Evolutionary conservation across 805 yeast species (phyloP).

Genomic region (Torulaspora delbrueckii): DNA sequence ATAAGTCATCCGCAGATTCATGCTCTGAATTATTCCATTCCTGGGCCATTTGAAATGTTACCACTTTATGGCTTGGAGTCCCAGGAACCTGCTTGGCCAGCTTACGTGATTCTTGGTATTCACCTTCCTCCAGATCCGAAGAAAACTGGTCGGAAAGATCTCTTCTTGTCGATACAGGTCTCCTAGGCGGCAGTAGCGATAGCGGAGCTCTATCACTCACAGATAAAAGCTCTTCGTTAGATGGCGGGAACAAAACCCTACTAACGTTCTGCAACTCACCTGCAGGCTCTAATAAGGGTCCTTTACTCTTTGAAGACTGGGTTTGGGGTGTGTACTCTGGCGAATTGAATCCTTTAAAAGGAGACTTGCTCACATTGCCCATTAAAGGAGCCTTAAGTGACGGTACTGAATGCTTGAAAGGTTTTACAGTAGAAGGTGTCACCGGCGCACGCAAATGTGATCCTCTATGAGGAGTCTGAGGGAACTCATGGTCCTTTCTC

Average conservation of each 20-base stretch:
- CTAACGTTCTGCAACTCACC: conserved; percentile 18
- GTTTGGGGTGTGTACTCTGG: conserved; percentile 33
- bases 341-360: conserved; percentile 28
- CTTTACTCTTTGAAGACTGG: conserved; percentile 14
- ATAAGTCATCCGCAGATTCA: conserved; percentile 13
- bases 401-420: conserved; percentile 15
- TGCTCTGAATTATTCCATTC: conserved; percentile 35
- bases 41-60: conserved; percentile 31
- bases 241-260: conserved; percentile 26
- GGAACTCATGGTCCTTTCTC: neutral
- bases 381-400: conserved; percentile 16
- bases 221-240: conserved; percentile 5
- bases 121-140: conserved; percentile 15
- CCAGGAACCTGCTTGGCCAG: conserved; percentile 25
- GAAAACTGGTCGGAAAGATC: conserved; percentile 6
- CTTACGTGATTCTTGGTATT: conserved; percentile 12
- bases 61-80: conserved; percentile 37
- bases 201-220: conserved; percentile 6
- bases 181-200: conserved; percentile 19
- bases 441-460: conserved; percentile 16
- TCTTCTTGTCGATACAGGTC: conserved; percentile 20
- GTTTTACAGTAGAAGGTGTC: conserved; percentile 25
- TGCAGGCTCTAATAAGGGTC: conserved; percentile 13
- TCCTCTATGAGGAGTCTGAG: conserved; percentile 14
- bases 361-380: conserved; percentile 7